These are phyloP conservation scores for Hysterangium stoloniferum DNA, from an alignment of 768 basidiomycete species.

Conservation along the genomic window DNA sequence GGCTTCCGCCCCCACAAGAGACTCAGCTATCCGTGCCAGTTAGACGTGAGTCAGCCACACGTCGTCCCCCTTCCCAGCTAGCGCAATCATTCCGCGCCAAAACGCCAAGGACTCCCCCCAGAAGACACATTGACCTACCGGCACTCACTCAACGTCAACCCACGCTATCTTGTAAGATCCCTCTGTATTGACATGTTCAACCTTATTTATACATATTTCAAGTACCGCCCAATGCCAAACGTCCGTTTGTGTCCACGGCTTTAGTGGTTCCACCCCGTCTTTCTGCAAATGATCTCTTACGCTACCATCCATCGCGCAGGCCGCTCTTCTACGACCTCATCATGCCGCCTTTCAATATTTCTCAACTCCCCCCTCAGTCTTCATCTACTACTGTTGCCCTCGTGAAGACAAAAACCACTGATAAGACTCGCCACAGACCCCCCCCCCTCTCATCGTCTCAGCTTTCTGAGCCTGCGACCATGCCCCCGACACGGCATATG, in stretches of 20 bases:
- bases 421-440: no score
- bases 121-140: slow-evolving; percentile 2
- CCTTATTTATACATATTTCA: not conserved
- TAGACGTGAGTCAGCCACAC: not conserved
- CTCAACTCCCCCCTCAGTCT: not conserved
- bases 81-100: not conserved
- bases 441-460: slow-evolving; percentile 35
- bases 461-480: slow-evolving; percentile 44
- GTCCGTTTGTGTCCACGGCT: not conserved
- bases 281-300: not conserved
- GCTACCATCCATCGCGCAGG: slow-evolving; percentile 3
- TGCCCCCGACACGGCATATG: slow-evolving; percentile 45
- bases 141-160: not conserved
- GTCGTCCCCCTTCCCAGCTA: not conserved
- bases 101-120: slow-evolving; percentile 7
- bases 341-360: not conserved
- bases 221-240: slow-evolving; percentile 6
- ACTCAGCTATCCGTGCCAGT: not conserved
- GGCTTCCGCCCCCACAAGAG: not conserved
- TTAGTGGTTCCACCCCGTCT: no score
- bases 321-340: slow-evolving; percentile 3
- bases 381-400: no score
- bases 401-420: no score
- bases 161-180: slow-evolving; percentile 5
- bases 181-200: not conserved